These are phyloP conservation scores for Claviceps fusiformis DNA, from an alignment of 2,329 filamentous ascomycete genomes.

Conservation along the genomic window DNA sequence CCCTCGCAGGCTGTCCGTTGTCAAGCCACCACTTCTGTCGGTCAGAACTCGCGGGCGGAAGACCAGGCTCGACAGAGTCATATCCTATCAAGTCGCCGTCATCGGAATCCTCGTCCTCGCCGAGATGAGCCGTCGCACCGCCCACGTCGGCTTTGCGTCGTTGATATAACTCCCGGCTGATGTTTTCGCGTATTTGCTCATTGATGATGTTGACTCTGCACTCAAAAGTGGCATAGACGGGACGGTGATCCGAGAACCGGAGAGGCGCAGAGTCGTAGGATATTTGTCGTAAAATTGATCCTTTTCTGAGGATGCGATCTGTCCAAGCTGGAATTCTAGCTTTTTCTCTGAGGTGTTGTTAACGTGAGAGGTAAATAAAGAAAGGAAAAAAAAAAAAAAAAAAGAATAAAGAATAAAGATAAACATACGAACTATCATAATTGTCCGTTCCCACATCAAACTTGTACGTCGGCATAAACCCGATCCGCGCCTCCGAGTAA, in stretches of 20 bases:
- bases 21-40: slow-evolving; percentile 60
- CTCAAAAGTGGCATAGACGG: slow-evolving; percentile 81
- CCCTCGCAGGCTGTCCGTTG: slow-evolving; percentile 61
- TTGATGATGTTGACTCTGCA: slow-evolving; percentile 73
- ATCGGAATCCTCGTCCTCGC: slow-evolving; percentile 41
- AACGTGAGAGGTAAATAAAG: no score
- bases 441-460: slow-evolving; percentile 78
- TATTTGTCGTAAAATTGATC: slow-evolving; percentile 66
- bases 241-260: slow-evolving; percentile 88
- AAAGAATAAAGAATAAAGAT: not conserved
- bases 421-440: slow-evolving; percentile 75
- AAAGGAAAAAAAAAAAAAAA: no score
- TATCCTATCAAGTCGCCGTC: slow-evolving; percentile 75
- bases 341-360: slow-evolving; percentile 51
- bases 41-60: slow-evolving; percentile 54
- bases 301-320: slow-evolving; percentile 81
- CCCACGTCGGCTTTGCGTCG: slow-evolving; percentile 54
- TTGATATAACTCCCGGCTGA: slow-evolving; percentile 64
- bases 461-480: slow-evolving; percentile 89
- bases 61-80: slow-evolving; percentile 67
- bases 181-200: slow-evolving; percentile 54
- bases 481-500: slow-evolving; percentile 81
- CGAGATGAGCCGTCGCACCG: slow-evolving; percentile 42
- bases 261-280: slow-evolving; percentile 74
- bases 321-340: slow-evolving; percentile 94